These are phyloP conservation scores for Suhomyces choctaworum DNA, from an alignment of 1,139 yeast genomes.

Conservation along the genomic window DNA sequence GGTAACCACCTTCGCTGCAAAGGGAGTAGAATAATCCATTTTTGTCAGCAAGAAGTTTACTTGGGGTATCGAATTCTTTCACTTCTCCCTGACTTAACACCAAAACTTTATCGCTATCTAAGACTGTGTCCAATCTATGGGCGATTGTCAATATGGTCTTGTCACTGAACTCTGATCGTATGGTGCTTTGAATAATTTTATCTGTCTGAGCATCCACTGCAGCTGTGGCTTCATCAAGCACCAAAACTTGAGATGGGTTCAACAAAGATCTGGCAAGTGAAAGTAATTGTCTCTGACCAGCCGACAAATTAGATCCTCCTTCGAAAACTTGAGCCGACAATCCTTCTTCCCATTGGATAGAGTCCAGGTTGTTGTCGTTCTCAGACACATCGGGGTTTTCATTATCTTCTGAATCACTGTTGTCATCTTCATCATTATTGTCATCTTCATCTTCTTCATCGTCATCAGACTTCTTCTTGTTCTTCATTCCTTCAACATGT, in stretches of 20 bases:
- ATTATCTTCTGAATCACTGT: conserved; percentile 11
- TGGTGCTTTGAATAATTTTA: conserved; percentile 36
- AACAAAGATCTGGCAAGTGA: conserved; percentile 40
- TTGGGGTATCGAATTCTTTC: conserved; percentile 34
- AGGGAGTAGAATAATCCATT: conserved; percentile 32
- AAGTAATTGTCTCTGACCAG: conserved; percentile 40
- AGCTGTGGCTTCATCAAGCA: conserved; percentile 42
- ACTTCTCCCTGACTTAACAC: conserved; percentile 36
- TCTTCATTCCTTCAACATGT: conserved; percentile 23
- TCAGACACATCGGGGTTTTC: conserved; percentile 16
- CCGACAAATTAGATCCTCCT: conserved; percentile 39
- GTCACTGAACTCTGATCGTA: conserved; percentile 32
- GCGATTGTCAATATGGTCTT: conserved; percentile 41
- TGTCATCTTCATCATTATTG: conserved; percentile 16
- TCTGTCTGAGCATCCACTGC: conserved; percentile 42
- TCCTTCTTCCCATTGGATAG: conserved; percentile 17
- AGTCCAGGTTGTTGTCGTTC: conserved; percentile 6
- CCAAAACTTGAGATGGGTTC: conserved; percentile 33
- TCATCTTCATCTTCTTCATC: conserved; percentile 18
- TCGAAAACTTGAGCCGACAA: conserved; percentile 26
- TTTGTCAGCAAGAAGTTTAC: conserved; percentile 25
- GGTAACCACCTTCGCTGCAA: conserved; percentile 34
- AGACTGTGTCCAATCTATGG: conserved; percentile 37
- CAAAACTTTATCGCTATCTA: conserved; percentile 36
- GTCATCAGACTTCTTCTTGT: conserved; percentile 22